Evolutionary conservation across 345 rosid species (phyloP).

Genomic region (Boechera divaricarpa): DNA sequence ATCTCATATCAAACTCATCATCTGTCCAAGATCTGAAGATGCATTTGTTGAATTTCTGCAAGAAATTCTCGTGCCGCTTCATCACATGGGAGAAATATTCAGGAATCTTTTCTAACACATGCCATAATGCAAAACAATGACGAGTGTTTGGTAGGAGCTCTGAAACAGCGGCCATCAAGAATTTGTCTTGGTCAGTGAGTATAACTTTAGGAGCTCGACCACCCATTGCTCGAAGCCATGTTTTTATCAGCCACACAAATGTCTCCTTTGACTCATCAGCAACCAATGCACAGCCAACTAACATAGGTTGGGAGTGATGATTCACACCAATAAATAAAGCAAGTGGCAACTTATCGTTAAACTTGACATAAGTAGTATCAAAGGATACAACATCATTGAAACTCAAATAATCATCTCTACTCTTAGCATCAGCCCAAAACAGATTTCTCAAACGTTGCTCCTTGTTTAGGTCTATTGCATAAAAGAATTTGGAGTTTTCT

Average conservation of each 20-base stretch:
- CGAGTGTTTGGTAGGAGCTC: conserved; percentile 53
- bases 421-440: conserved; percentile 57
- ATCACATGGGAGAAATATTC: conserved; percentile 50
- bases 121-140: conserved; percentile 55
- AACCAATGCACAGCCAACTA: conserved; percentile 56
- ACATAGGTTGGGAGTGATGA: conserved; percentile 54
- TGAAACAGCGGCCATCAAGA: conserved; percentile 46
- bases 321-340: conserved; percentile 57
- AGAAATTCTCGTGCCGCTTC: conserved; percentile 56
- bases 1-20: conserved; percentile 60
- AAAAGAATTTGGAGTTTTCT: conserved; percentile 55
- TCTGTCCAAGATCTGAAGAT: conserved; percentile 68
- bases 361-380: conserved; percentile 55
- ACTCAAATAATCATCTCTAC: conserved; percentile 53
- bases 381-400: conserved; percentile 56
- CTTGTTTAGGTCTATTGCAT: conserved; percentile 53
- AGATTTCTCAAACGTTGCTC: conserved; percentile 52
- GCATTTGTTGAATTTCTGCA: conserved; percentile 66
- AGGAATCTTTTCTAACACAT: conserved; percentile 56
- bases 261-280: conserved; percentile 56
- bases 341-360: conserved; percentile 53
- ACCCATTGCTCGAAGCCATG: conserved; percentile 58
- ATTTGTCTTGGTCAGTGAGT: conserved; percentile 55
- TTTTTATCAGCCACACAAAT: conserved; percentile 51
- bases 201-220: conserved; percentile 53